phyloP scores from a whole-genome alignment of 495 filamentous ascomycete species.

The Tuber borchii region DNA sequence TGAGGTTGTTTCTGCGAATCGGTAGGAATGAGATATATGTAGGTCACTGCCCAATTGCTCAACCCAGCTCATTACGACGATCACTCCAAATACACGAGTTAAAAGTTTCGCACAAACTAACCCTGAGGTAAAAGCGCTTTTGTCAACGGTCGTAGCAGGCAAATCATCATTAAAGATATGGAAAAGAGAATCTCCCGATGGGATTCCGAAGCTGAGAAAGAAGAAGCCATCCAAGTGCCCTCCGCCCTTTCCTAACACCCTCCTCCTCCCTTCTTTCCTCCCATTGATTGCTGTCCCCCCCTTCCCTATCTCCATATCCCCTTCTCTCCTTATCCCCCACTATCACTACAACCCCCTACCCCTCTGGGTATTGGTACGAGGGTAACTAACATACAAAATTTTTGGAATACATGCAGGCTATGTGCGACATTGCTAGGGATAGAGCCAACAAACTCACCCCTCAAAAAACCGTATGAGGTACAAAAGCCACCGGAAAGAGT shows the following conservation, averaged over 20 bases:
- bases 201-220: conserved; percentile 60
- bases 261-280: conserved; percentile 7
- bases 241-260: conserved; percentile 22
- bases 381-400: conserved; percentile 28
- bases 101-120: conserved; percentile 9
- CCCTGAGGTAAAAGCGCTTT: conserved; percentile 55
- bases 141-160: conserved; percentile 72
- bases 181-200: conserved; percentile 62
- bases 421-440: conserved; percentile 61
- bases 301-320: background rate
- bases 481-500: conserved; percentile 24
- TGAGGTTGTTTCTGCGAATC: background rate
- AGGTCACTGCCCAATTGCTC: conserved; percentile 42
- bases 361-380: conserved; percentile 15
- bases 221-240: conserved; percentile 60
- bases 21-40: conserved; percentile 70
- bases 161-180: conserved; percentile 81
- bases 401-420: conserved; percentile 49
- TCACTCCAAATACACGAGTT: conserved; percentile 18
- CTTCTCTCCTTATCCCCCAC: background rate
- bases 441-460: conserved; percentile 36
- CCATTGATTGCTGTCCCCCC: background rate
- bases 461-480: conserved; percentile 23
- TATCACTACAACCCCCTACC: conserved; percentile 13
- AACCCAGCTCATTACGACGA: conserved; percentile 16